Evolutionary conservation across 2,329 filamentous ascomycete species (phyloP), one percentile per base, ranked within the genome.

Genomic region (Talaromyces sp.): DNA sequence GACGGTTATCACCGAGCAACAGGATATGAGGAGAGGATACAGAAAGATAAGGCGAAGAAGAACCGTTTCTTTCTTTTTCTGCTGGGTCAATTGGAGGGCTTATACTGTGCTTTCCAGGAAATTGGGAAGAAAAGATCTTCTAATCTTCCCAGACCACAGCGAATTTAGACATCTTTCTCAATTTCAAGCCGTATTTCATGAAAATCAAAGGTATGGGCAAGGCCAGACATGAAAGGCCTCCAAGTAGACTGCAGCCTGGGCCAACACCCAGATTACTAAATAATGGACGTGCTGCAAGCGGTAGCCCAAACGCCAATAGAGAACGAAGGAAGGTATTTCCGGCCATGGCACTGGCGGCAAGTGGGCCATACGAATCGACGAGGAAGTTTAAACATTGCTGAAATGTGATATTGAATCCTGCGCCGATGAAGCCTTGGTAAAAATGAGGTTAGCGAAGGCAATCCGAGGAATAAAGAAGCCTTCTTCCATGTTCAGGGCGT

Each of bases 311-410:
- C 3, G 77, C 79, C 54, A 81, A 66, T 6, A 79, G 64, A 24
- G 75, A 77, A n/a, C 78, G 72, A 16, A 81, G 67, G 64, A 82
- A 77, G 1, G 78, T 81, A 62, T 81, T 81, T 0, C 78, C 78
- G 0, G 77, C 75, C 2, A 77, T 75, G 3, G 79, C 78, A 31
- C 73, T 76, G 2, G 79, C 79, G 2, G 77, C 78, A 65, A 78
- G 80, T 6, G 73, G 66, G 6, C 69, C 70, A 52, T 77, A 77
- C 1, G 72, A 72, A 63, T 78, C 75, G 16, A 81, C 77, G 2
- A 81, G 71, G 62, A 77, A 80, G 68, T 81, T 82, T 64, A 82
- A 75, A 65, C 78, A 79, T 39, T 71, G 70, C 52, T 72, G 70
- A 35, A 72, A 72, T 14, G 71, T 69, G 45, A 64, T 67, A 50